phyloP scores from a whole-genome alignment of 345 rosid genomes.

The Citrus sinensis region DNA sequence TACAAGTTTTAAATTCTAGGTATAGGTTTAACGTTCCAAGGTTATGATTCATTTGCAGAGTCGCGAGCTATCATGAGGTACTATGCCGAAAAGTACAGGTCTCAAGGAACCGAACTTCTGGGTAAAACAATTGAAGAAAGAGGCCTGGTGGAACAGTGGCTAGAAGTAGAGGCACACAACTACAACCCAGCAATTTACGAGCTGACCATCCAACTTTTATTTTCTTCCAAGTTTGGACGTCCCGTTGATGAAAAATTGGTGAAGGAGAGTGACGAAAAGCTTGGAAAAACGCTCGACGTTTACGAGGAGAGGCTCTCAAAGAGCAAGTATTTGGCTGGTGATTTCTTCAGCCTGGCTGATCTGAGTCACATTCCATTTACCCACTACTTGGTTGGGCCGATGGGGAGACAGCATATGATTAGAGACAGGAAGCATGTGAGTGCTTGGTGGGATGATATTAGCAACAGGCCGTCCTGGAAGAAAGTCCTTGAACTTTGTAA shows the following conservation, averaged over 20 bases:
- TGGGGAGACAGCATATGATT: constrained; percentile 48
- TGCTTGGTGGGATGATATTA: constrained; percentile 66
- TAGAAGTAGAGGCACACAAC: constrained; percentile 54
- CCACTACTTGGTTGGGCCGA: constrained; percentile 52
- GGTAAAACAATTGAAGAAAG: constrained; percentile 42
- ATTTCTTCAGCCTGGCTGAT: constrained; percentile 69
- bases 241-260: constrained; percentile 41
- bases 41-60: constrained; percentile 29
- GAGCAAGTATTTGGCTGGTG: constrained; percentile 66
- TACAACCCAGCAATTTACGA: constrained; percentile 46
- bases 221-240: constrained; percentile 40
- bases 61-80: constrained; percentile 71
- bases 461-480: constrained; percentile 64
- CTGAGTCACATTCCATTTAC: constrained; percentile 60
- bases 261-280: constrained; percentile 61
- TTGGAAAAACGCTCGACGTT: constrained; percentile 43
- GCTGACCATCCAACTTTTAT: constrained; percentile 40
- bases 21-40: neutral
- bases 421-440: constrained; percentile 57
- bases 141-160: constrained; percentile 70
- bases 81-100: constrained; percentile 58
- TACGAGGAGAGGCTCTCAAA: constrained; percentile 59
- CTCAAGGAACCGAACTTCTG: constrained; percentile 41
- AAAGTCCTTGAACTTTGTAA: constrained; percentile 34
- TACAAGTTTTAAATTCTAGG: no score